phyloP scores from a whole-genome alignment of 352 stramenopile genomes.

The Albugo candida region DNA sequence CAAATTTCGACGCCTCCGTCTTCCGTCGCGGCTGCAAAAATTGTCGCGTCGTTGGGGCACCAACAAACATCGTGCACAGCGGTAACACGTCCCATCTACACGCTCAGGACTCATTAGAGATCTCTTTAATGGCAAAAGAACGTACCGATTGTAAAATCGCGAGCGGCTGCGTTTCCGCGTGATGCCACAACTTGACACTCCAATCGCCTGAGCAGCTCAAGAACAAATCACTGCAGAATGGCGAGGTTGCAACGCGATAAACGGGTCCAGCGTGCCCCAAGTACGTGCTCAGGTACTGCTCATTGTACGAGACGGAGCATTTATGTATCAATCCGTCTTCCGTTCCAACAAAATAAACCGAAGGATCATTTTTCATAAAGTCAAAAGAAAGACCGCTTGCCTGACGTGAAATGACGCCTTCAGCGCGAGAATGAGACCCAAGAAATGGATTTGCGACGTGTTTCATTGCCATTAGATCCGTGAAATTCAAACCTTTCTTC shows the following conservation, averaged over 20 bases:
- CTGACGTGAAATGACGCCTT: slow-evolving; percentile 77
- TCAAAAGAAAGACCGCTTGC: slow-evolving; percentile 77
- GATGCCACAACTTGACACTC: slow-evolving; percentile 78
- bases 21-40: slow-evolving; percentile 74
- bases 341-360: slow-evolving; percentile 80
- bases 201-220: slow-evolving; percentile 81
- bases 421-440: slow-evolving; percentile 35
- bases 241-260: slow-evolving; percentile 75
- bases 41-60: slow-evolving; percentile 59
- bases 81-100: no score
- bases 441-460: slow-evolving; percentile 47
- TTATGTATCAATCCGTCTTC: slow-evolving; percentile 85
- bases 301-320: slow-evolving; percentile 85
- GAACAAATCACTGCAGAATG: slow-evolving; percentile 70
- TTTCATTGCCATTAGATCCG: slow-evolving; percentile 83
- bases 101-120: no score
- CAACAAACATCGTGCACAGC: slow-evolving; percentile 73
- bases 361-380: slow-evolving; percentile 61
- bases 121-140: not conserved
- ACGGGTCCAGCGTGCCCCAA: slow-evolving; percentile 73
- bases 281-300: slow-evolving; percentile 86
- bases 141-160: slow-evolving; percentile 40
- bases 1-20: slow-evolving; percentile 85
- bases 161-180: slow-evolving; percentile 23
- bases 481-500: slow-evolving; percentile 81